A percentile compares a stretch with the other conserved stretches of the same genome.
These are phyloP conservation scores for Sarocladium brachiariae DNA, from an alignment of 2,329 filamentous ascomycete species.

Conservation along the genomic window DNA sequence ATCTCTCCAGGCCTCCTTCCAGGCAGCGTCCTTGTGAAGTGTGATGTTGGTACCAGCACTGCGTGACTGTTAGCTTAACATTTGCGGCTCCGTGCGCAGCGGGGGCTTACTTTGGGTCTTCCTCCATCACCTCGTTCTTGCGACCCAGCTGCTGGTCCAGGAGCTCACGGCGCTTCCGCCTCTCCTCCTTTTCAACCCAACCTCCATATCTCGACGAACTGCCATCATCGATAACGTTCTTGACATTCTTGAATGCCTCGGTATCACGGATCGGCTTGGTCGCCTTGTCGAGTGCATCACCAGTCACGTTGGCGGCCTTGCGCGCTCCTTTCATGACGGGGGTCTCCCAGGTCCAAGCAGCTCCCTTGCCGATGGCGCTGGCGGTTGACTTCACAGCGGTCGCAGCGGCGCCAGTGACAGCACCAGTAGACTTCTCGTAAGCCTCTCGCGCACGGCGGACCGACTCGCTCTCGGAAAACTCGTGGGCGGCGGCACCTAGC, in stretches of 20 bases:
- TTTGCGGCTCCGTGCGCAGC: background rate
- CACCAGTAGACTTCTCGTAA: conserved; percentile 79
- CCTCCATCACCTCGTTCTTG: conserved; percentile 58
- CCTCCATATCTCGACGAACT: conserved; percentile 94
- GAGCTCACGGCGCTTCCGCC: conserved; percentile 68
- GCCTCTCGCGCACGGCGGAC: conserved; percentile 80
- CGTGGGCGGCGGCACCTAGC: conserved; percentile 77
- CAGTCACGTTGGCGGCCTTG: conserved; percentile 78
- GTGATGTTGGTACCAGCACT: conserved; percentile 94
- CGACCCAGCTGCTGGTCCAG: conserved; percentile 56
- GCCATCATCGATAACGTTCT: conserved; percentile 93
- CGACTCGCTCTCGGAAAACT: conserved; percentile 88
- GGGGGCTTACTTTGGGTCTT: conserved; percentile 75
- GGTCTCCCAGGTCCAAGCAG: conserved; percentile 96
- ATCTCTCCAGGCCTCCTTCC: conserved; percentile 97
- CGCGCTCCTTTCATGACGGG: conserved; percentile 85
- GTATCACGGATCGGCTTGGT: conserved; percentile 91
- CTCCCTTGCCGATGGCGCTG: conserved; percentile 79
- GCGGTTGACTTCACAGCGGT: conserved; percentile 81
- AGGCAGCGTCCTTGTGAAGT: conserved; percentile 91
- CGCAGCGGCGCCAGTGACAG: conserved; percentile 70
- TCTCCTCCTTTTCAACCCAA: conserved; percentile 95
- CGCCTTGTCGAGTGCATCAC: conserved; percentile 84
- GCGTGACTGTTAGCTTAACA: conserved; percentile 22
- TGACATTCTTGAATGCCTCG: conserved; percentile 89